Evolutionary conservation across 805 yeast species (phyloP).

Genomic region (Kodamaea hsintzibuensis): DNA sequence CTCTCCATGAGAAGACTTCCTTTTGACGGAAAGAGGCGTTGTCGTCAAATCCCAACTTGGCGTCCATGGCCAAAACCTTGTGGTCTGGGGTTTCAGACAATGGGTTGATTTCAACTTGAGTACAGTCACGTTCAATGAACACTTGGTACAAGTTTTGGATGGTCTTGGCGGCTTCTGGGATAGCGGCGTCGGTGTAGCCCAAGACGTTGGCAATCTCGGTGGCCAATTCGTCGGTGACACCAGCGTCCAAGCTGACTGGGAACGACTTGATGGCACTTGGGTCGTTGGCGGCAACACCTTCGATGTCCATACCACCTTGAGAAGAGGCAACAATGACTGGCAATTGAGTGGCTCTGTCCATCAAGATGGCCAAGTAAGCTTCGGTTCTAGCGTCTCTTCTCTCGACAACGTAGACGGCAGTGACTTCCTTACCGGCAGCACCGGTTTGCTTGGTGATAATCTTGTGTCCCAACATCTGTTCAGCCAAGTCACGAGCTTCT

Average conservation of each 20-base stretch:
- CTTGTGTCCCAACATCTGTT: slow-evolving; percentile 88
- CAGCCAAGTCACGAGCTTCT: slow-evolving; percentile 84
- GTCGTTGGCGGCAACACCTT: slow-evolving; percentile 90
- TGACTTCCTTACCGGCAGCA: slow-evolving; percentile 93
- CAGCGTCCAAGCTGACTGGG: slow-evolving; percentile 72
- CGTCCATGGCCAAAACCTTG: slow-evolving; percentile 96
- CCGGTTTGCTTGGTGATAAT: slow-evolving; percentile 98
- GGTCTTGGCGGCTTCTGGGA: slow-evolving; percentile 83
- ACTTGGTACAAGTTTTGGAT: slow-evolving; percentile 86
- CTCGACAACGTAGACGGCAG: slow-evolving; percentile 94
- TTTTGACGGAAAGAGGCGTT: slow-evolving; percentile 93
- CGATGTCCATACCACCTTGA: slow-evolving; percentile 99
- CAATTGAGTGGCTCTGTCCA: slow-evolving; percentile 89
- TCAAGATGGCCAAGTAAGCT: slow-evolving; percentile 90
- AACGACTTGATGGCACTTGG: slow-evolving; percentile 92
- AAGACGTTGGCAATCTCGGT: slow-evolving; percentile 72
- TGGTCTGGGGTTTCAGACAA: slow-evolving; percentile 89
- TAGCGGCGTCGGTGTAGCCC: slow-evolving; percentile 78
- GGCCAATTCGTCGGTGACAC: slow-evolving; percentile 80
- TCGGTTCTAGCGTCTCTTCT: slow-evolving; percentile 92
- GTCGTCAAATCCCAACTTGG: slow-evolving; percentile 97
- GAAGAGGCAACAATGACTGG: slow-evolving; percentile 95
- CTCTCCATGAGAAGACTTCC: slow-evolving; percentile 96
- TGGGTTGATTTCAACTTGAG: slow-evolving; percentile 98
- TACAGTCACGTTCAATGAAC: slow-evolving; percentile 89